Conservation (phyloP, 2,329 filamentous ascomycete species). For the Paradendryphiella salina region DNA sequence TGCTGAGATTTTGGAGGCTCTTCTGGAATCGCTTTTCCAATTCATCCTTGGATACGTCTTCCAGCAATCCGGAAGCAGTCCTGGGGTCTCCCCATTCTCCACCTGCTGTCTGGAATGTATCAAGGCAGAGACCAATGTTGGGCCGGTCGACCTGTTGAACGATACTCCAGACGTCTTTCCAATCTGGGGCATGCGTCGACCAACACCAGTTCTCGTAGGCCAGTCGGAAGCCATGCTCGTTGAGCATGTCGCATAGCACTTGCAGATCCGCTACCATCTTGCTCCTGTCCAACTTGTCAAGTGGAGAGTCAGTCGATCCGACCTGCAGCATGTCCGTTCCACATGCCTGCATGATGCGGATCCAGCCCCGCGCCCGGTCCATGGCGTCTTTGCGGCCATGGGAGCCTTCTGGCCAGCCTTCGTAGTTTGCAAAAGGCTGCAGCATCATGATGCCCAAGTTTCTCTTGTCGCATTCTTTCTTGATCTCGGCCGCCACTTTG, state of each 20-base stretch:
- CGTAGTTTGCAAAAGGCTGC: constrained; percentile 76
- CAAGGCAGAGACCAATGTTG: constrained; percentile 74
- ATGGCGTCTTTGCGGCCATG: constrained; percentile 65
- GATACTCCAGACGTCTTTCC: constrained; percentile 71
- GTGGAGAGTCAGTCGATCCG: constrained; percentile 66
- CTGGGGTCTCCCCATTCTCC: constrained; percentile 75
- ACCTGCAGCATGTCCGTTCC: constrained; percentile 71
- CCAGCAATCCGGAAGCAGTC: constrained; percentile 62
- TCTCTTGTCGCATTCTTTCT: constrained; percentile 57
- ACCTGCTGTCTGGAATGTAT: constrained; percentile 76
- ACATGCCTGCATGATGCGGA: constrained; percentile 69
- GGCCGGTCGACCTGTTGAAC: constrained; percentile 63
- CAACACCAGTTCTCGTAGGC: constrained; percentile 83
- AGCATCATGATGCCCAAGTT: constrained; percentile 68
- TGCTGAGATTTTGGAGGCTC: constrained; percentile 61
- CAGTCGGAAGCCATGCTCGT: constrained; percentile 60
- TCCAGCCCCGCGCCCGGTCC: constrained; percentile 66
- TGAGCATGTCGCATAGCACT: constrained; percentile 59
- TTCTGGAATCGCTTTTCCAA: constrained; percentile 56
- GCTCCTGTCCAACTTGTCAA: constrained; percentile 56
- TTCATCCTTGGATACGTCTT: constrained; percentile 52
- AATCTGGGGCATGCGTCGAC: constrained; percentile 64
- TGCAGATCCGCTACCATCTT: constrained; percentile 64
- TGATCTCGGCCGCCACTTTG: constrained; percentile 59
- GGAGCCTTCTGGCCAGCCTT: constrained; percentile 68